Base-by-base conservation (phyloP, 148 eudicot genomes). In the Hydrangea macrophylla region DNA sequence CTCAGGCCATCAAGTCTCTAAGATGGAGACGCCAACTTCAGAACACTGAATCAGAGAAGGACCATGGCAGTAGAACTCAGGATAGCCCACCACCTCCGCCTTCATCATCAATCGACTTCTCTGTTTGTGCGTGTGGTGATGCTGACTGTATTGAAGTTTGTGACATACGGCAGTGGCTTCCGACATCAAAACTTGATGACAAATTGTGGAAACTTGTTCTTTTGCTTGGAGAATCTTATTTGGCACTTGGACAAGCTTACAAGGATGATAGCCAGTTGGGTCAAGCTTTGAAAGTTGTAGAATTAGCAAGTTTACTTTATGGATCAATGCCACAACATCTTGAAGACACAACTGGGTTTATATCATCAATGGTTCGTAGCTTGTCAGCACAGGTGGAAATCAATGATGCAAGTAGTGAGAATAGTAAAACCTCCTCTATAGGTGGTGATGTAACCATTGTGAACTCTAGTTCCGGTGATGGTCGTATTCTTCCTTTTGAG, bases 111-210 rank as follows among this genome's bases (percentile, higher is more conserved):
- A 40, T 74, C 15, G 80, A 81, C 57, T 83, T 88, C 61, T 79
- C 95, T 76, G 74, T 85, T 58, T 94, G 99, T 81, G 91, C 99
- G 37, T 94, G 99, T 81, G 99, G 97, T n/a, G 97, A 94, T 66
- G 35, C 86, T 62, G 96, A 90, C 68, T 94, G 99, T 71, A 88
- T 94, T 76, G 99, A 94, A 76, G 87, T 86, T 62, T 94, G 96
- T 74, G 97, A 94, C 69, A 90, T 94, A 66, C 65, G 90, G 68
- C 86, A 90, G 69, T 94, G 99, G 99, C 92, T 90, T 72, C 96
- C 99, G 6, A 88, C 88, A 35, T 81, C 86, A 59, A 88, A 87
- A 68, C 75, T 94, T 67, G 97, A 94, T 70, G 84, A 84, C 73
- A 91, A 90, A 78, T 65, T 87, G 78, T 94, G 99, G 99, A 90